These are phyloP conservation scores for Harringtonia aguacate DNA, from an alignment of 2,329 filamentous ascomycete species.

Conservation along the genomic window DNA sequence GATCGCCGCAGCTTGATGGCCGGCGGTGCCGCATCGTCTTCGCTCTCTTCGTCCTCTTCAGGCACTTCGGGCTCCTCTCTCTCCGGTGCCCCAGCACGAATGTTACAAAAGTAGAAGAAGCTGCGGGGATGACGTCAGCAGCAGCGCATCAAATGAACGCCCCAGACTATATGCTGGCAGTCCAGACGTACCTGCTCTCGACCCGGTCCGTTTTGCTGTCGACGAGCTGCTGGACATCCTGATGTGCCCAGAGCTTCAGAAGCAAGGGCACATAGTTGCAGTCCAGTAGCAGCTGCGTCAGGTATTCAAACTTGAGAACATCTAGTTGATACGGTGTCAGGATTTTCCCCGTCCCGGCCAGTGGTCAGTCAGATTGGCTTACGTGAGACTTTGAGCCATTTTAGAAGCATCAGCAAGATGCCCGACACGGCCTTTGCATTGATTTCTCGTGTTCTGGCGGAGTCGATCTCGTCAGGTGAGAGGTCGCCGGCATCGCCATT, in stretches of 20 bases:
- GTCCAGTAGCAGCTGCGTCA: conserved; percentile 86
- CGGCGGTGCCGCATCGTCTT: conserved; percentile 74
- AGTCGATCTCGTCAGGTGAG: conserved; percentile 68
- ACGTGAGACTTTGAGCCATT: conserved; percentile 96
- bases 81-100: conserved; percentile 32
- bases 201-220: conserved; percentile 76
- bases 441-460: conserved; percentile 73
- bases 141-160: too few relatives aligned
- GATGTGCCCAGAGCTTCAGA: conserved; percentile 85
- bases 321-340: conserved; percentile 43
- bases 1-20: conserved; percentile 58
- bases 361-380: conserved; percentile 23
- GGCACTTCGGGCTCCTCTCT: conserved; percentile 16
- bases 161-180: too few relatives aligned
- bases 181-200: conserved; percentile 64
- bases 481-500: conserved; percentile 27
- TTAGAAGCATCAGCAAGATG: conserved; percentile 74
- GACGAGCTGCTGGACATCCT: conserved; percentile 84
- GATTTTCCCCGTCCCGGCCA: too few relatives aligned
- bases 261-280: conserved; percentile 91
- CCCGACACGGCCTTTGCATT: conserved; percentile 87
- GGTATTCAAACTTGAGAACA: conserved; percentile 88
- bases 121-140: conserved; percentile 29
- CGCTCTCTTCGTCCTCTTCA: conserved; percentile 33
- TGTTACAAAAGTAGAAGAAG: conserved; percentile 85